These are phyloP conservation scores for Psilocybe mexicana DNA, from an alignment of 1,284 basidiomycete species.

Conservation along the genomic window DNA sequence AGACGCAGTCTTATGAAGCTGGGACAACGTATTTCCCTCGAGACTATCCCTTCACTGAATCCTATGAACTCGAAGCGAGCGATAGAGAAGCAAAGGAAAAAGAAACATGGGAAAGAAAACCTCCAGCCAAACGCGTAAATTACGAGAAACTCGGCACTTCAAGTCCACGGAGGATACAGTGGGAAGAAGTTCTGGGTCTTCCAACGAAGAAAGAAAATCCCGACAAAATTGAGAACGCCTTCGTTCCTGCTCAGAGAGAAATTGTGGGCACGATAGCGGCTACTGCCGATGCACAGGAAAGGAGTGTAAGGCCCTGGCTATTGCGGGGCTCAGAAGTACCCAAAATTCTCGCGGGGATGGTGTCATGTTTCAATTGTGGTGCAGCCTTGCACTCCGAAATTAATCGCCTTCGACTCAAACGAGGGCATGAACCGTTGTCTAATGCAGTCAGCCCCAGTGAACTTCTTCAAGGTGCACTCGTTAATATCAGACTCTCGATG, in stretches of 20 bases:
- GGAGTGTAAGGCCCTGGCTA: slow-evolving; percentile 59
- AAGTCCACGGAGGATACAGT: slow-evolving; percentile 78
- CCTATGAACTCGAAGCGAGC: slow-evolving; percentile 52
- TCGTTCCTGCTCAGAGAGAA: slow-evolving; percentile 57
- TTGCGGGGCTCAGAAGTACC: slow-evolving; percentile 55
- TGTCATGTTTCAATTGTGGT: slow-evolving; percentile 41
- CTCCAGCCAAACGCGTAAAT: slow-evolving; percentile 81
- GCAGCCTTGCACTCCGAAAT: slow-evolving; percentile 52
- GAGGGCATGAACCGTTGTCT: slow-evolving; percentile 44
- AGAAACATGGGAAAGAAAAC: slow-evolving; percentile 74
- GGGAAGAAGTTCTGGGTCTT: slow-evolving; percentile 64
- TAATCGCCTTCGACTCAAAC: slow-evolving; percentile 59
- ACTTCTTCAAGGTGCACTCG: slow-evolving; percentile 59
- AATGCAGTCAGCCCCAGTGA: slow-evolving; percentile 35
- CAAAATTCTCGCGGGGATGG: slow-evolving; percentile 45
- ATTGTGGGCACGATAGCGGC: neutral
- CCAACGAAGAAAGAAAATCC: slow-evolving; percentile 20
- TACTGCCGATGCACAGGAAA: neutral
- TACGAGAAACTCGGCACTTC: slow-evolving; percentile 65
- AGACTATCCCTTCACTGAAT: slow-evolving; percentile 65
- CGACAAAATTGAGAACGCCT: slow-evolving; percentile 31
- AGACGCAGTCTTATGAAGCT: slow-evolving; percentile 78
- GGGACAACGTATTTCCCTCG: slow-evolving; percentile 77
- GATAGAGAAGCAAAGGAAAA: slow-evolving; percentile 52
- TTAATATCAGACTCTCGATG: slow-evolving; percentile 64